Conservation (phyloP, 345 rosid genomes). For the Orychophragmus violaceus region DNA sequence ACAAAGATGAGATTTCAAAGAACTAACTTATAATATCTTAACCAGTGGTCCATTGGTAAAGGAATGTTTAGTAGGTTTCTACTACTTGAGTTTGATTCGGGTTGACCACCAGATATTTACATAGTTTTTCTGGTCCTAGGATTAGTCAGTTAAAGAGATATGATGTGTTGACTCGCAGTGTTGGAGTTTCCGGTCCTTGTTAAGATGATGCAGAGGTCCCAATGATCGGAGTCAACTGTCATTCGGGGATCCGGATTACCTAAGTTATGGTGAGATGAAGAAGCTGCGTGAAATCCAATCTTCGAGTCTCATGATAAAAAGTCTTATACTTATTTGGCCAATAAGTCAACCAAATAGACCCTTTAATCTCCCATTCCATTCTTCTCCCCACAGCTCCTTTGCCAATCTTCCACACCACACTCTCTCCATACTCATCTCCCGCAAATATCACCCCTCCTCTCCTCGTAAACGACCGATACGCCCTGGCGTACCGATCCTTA, state of each 20-base stretch:
- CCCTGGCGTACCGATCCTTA: constrained; percentile 55
- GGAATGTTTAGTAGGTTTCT: no score
- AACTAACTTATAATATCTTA: background rate
- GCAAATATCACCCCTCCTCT: constrained; percentile 83
- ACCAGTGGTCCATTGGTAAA: no score
- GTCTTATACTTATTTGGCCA: constrained; percentile 81
- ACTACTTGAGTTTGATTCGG: no score
- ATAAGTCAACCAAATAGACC: constrained; percentile 82
- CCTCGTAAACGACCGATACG: constrained; percentile 61
- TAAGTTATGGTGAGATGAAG: no score
- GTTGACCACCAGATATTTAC: no score
- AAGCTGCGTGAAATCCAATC: constrained; percentile 59
- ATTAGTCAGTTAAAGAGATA: no score
- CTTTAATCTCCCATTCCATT: constrained; percentile 74
- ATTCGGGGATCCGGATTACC: no score
- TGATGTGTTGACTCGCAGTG: no score
- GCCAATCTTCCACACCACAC: constrained; percentile 64
- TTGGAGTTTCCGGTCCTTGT: no score
- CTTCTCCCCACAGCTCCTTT: constrained; percentile 48
- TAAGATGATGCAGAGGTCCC: no score
- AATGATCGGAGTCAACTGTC: no score
- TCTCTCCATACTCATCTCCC: constrained; percentile 72
- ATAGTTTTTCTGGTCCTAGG: no score
- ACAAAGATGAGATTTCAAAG: background rate
- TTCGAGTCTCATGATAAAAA: constrained; percentile 65